These are phyloP conservation scores for Pichia sp. DNA, from an alignment of 1,139 yeast genomes.

Conservation along the genomic window DNA sequence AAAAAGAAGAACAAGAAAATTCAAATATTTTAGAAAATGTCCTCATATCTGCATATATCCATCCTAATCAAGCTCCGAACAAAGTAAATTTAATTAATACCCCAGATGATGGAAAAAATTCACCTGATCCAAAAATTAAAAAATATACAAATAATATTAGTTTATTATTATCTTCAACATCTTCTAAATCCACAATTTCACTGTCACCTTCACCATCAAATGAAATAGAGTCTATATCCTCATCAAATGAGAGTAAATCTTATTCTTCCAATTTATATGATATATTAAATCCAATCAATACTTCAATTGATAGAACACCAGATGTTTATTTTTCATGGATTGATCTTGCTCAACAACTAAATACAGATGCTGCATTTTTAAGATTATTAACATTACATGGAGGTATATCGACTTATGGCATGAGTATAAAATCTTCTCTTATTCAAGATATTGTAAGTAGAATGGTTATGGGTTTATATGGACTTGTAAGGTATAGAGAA, in stretches of 20 bases:
- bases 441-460: slow-evolving; percentile 38
- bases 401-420: slow-evolving; percentile 28
- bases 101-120: not conserved
- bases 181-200: too few species aligned
- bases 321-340: slow-evolving; percentile 44
- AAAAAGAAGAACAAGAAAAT: slow-evolving; percentile 3
- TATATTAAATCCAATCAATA: too few species aligned
- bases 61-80: too few species aligned
- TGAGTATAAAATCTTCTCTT: slow-evolving; percentile 34
- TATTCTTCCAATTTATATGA: too few species aligned
- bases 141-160: not conserved
- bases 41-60: slow-evolving; percentile 28
- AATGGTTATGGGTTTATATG: slow-evolving; percentile 32
- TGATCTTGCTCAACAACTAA: slow-evolving; percentile 48
- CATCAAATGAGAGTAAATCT: too few species aligned
- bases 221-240: too few species aligned
- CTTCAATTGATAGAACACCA: too few species aligned
- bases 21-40: slow-evolving; percentile 12
- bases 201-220: not conserved
- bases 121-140: not conserved
- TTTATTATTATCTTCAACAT: not conserved
- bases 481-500: slow-evolving; percentile 22
- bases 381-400: slow-evolving; percentile 35
- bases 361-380: slow-evolving; percentile 40
- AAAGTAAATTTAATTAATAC: too few species aligned